phyloP scores from a whole-genome alignment of 805 yeast genomes.

The Suhomyces sp. region DNA sequence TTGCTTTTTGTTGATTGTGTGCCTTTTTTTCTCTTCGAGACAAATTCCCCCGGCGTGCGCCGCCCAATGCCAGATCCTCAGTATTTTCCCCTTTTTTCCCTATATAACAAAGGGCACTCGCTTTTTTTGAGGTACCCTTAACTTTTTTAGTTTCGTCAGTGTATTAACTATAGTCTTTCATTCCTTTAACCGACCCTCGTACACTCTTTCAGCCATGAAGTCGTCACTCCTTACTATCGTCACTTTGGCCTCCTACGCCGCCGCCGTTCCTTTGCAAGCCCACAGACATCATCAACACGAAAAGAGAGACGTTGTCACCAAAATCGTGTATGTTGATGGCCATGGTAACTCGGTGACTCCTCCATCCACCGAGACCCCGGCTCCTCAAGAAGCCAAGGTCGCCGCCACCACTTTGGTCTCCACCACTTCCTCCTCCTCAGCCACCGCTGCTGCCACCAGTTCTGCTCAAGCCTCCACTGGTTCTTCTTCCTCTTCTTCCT shows the following conservation, averaged over 20 bases:
- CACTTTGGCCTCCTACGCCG: constrained; percentile 26
- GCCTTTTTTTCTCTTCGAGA: too few species aligned
- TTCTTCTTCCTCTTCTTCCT: constrained; percentile 28
- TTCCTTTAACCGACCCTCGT: constrained; percentile 12
- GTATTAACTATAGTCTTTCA: constrained; percentile 30
- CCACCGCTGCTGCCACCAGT: constrained; percentile 5
- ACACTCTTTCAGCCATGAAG: constrained; percentile 23
- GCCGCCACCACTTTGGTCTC: constrained; percentile 7
- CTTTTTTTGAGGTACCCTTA: not conserved
- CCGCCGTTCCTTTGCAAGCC: constrained; percentile 35
- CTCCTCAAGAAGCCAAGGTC: constrained; percentile 5
- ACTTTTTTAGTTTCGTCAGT: constrained; percentile 4
- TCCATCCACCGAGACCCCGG: constrained; percentile 5
- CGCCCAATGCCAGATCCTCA: too few species aligned
- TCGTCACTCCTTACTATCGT: constrained; percentile 25
- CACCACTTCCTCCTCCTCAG: constrained; percentile 2
- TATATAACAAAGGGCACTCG: too few species aligned
- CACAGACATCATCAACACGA: constrained; percentile 38
- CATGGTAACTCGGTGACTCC: constrained; percentile 22
- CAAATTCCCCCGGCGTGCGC: too few species aligned
- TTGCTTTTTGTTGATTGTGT: constrained; percentile 5
- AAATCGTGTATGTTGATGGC: constrained; percentile 34
- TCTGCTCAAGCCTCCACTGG: constrained; percentile 8
- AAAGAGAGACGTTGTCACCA: constrained; percentile 42
- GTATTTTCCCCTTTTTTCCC: too few species aligned